These are phyloP conservation scores for Fragaria iinumae DNA, from an alignment of 306 rosid species.

Conservation along the genomic window DNA sequence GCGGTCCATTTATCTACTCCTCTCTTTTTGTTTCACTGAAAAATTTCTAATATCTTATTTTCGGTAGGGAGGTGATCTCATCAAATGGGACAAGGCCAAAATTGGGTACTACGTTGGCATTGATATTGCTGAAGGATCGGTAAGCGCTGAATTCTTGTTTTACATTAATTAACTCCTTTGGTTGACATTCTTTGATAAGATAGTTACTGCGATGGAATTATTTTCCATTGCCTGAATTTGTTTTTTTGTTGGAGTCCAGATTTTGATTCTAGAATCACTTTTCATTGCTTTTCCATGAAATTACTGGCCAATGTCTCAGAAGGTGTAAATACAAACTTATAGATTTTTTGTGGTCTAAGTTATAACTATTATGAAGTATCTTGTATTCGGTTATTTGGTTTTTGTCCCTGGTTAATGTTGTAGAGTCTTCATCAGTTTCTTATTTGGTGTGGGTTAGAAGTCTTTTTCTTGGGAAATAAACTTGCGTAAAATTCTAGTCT, in stretches of 20 bases:
- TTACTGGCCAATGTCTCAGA: background rate
- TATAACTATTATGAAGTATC: background rate
- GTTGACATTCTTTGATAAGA: slow-evolving; percentile 3
- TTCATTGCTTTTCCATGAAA: background rate
- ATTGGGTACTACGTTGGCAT: slow-evolving; percentile 95
- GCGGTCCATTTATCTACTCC: slow-evolving; percentile 16
- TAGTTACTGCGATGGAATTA: background rate
- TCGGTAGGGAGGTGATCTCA: slow-evolving; percentile 94
- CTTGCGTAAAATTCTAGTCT: background rate
- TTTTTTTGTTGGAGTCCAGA: background rate
- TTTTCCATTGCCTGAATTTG: background rate
- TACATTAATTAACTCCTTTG: background rate
- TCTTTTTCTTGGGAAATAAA: background rate
- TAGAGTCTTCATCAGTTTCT: background rate
- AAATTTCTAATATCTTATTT: slow-evolving; percentile 11
- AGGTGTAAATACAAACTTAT: background rate
- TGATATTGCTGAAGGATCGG: slow-evolving; percentile 96
- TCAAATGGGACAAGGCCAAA: slow-evolving; percentile 99
- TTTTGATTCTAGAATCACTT: background rate
- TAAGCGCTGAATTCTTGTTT: slow-evolving; percentile 38
- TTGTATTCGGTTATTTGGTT: background rate
- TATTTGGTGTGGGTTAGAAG: background rate
- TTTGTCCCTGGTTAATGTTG: background rate
- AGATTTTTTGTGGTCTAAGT: background rate
- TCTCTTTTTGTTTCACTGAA: slow-evolving; percentile 12